Evolutionary conservation across 2,329 filamentous ascomycete species (phyloP).

Genomic region (Microcyclospora pomicola): DNA sequence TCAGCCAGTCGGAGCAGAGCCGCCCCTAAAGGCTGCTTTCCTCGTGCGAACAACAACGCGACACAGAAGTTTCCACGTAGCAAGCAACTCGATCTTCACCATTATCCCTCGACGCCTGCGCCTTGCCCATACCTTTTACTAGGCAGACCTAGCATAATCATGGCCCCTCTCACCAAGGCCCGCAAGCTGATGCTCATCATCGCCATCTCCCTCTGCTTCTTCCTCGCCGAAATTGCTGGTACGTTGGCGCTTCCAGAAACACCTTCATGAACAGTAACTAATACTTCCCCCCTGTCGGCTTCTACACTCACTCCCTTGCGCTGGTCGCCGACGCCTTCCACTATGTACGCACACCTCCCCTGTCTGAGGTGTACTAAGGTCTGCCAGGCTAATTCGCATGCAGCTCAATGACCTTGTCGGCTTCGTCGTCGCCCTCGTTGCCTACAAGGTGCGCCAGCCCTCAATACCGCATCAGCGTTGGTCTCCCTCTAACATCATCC

Average conservation of each 20-base stretch:
- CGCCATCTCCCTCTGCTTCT: conserved; percentile 33
- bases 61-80: no score
- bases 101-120: no score
- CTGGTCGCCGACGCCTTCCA: conserved; percentile 53
- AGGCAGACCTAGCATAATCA: no score
- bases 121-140: no score
- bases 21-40: no score
- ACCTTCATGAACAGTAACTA: conserved; percentile 1
- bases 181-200: conserved; percentile 22
- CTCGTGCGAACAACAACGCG: no score
- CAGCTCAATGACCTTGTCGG: conserved; percentile 58
- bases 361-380: conserved; percentile 42
- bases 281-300: conserved; percentile 43
- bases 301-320: conserved; percentile 57
- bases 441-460: conserved; percentile 53
- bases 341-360: conserved; percentile 69
- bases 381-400: background rate
- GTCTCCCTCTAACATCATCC: no score
- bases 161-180: conserved; percentile 1
- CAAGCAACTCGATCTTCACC: no score
- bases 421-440: conserved; percentile 52
- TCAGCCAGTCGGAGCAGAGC: no score
- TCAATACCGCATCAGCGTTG: conserved; percentile 5
- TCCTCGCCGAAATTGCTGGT: conserved; percentile 34
- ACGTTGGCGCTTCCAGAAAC: conserved; percentile 1